phyloP scores from a whole-genome alignment of 306 rosid genomes.

The Hylodesmum podocarpum region DNA sequence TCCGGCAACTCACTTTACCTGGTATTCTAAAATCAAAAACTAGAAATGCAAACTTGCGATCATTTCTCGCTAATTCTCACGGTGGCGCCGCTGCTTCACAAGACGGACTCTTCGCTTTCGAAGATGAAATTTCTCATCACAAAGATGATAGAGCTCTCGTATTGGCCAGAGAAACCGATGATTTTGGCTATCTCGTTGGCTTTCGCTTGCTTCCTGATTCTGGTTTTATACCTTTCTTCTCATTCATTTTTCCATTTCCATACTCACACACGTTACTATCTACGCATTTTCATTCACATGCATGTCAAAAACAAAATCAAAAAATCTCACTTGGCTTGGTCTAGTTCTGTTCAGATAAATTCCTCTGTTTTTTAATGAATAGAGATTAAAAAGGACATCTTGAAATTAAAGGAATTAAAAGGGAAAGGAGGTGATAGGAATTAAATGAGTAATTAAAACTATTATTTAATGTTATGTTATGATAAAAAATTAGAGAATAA shows the following conservation, averaged over 20 bases:
- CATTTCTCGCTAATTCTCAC: slow-evolving; percentile 21
- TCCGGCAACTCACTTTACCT: slow-evolving; percentile 26
- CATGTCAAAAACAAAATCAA: no score
- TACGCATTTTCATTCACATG: background rate
- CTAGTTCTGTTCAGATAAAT: background rate
- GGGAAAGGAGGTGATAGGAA: no score
- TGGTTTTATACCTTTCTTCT: slow-evolving; percentile 23
- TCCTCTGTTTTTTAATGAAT: slow-evolving; percentile 1
- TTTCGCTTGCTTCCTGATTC: slow-evolving; percentile 46
- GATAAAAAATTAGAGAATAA: background rate
- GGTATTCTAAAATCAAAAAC: slow-evolving; percentile 23
- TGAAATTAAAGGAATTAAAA: no score
- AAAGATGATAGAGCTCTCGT: slow-evolving; percentile 27
- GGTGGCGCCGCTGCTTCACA: slow-evolving; percentile 20
- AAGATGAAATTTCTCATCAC: slow-evolving; percentile 12
- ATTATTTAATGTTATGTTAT: background rate
- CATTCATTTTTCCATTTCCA: background rate
- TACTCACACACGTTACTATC: background rate
- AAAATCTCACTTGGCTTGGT: background rate
- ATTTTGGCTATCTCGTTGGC: slow-evolving; percentile 50
- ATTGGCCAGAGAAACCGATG: slow-evolving; percentile 47
- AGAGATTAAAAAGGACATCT: no score
- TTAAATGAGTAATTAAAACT: no score
- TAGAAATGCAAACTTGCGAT: slow-evolving; percentile 27
- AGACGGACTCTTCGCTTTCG: slow-evolving; percentile 31